A percentile compares a stretch with the other conserved stretches of the same genome.
phyloP scores from a whole-genome alignment of 106 monocot species.

The Platanthera guangdongensis region DNA sequence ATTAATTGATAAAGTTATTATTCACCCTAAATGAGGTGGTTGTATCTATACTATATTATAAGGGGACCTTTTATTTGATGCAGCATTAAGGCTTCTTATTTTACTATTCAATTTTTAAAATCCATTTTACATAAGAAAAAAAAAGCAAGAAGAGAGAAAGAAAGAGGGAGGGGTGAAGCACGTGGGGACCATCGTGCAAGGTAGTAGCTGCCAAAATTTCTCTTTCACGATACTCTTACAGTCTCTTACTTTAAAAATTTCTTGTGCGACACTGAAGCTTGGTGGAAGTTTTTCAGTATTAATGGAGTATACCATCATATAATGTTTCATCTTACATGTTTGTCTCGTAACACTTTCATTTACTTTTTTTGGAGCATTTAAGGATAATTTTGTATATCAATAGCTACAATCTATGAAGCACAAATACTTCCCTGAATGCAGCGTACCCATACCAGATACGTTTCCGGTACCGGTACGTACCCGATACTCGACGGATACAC shows the following conservation, averaged over 20 bases:
- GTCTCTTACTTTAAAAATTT: neutral
- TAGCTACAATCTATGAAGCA: neutral
- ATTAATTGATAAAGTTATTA: neutral
- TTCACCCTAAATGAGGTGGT: neutral
- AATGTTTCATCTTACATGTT: neutral
- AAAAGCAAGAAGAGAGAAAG: no score
- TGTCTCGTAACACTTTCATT: neutral
- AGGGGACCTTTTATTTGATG: no score
- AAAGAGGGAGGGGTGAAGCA: no score
- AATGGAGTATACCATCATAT: neutral
- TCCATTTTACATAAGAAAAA: no score
- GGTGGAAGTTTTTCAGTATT: neutral
- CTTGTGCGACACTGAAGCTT: neutral
- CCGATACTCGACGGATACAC: no score
- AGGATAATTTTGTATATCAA: neutral
- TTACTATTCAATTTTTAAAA: no score
- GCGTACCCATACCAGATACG: no score
- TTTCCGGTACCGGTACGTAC: no score
- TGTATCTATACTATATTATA: no score
- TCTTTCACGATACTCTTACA: neutral
- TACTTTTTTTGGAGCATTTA: neutral
- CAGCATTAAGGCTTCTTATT: no score
- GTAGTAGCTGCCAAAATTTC: neutral
- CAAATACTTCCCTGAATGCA: no score
- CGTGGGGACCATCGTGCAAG: no score